phyloP scores from a whole-genome alignment of 805 yeast genomes.

The Candida succiphila region DNA sequence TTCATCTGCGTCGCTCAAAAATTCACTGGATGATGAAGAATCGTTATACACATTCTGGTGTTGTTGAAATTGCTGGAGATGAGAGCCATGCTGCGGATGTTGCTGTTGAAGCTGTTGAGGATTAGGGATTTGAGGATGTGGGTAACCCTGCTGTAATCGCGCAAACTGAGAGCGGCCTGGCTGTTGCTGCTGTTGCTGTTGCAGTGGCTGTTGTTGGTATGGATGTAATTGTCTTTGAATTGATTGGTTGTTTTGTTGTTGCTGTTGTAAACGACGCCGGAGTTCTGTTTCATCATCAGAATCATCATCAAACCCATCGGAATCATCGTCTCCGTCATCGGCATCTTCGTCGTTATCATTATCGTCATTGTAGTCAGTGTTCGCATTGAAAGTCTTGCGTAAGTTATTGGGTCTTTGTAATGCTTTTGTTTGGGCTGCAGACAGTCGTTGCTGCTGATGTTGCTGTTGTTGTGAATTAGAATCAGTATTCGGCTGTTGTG shows the following conservation, averaged over 20 bases:
- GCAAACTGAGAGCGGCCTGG: no score
- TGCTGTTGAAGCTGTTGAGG: conserved; percentile 1
- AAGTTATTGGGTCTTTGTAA: not conserved
- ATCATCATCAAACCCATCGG: conserved; percentile 1
- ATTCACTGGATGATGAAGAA: conserved; percentile 43
- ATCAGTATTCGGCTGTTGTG: not conserved
- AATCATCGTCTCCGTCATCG: not conserved
- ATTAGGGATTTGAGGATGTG: not conserved
- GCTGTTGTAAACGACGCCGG: no score
- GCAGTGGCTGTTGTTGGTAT: conserved; percentile 7
- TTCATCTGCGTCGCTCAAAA: conserved; percentile 42
- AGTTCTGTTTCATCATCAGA: conserved; percentile 1
- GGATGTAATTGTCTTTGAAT: conserved; percentile 6
- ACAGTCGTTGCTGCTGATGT: not conserved
- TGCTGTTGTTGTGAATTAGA: conserved; percentile 1
- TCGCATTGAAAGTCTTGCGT: not conserved
- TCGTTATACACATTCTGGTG: conserved; percentile 5
- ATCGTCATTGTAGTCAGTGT: no score
- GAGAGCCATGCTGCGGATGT: conserved; percentile 3
- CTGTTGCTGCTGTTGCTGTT: conserved; percentile 1
- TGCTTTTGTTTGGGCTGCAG: not conserved
- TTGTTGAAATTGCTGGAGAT: not conserved
- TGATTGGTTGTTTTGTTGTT: not conserved
- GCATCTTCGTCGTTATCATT: no score
- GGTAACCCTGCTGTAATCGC: not conserved